A percentile compares a stretch with the other conserved stretches of the same genome.
These are phyloP conservation scores for Trichoderma oligosporum DNA, from an alignment of 2,329 filamentous ascomycete species.

Conservation along the genomic window DNA sequence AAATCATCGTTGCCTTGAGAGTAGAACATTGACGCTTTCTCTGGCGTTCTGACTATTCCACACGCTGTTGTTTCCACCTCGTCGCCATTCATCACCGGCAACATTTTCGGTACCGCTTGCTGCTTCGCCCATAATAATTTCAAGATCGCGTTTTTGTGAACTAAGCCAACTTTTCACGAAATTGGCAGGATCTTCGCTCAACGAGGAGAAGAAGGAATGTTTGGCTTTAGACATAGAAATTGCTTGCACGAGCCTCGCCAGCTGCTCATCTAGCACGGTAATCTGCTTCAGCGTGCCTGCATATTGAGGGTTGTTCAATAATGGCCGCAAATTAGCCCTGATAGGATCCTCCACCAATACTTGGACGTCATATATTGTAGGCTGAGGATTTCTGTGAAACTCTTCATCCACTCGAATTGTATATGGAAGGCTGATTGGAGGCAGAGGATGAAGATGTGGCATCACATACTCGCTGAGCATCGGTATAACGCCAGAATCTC, in stretches of 20 bases:
- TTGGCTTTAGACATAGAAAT: slow-evolving; percentile 83
- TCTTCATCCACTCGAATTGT: slow-evolving; percentile 89
- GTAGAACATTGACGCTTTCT: slow-evolving; percentile 60
- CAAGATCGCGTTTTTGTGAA: slow-evolving; percentile 85
- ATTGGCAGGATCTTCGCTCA: slow-evolving; percentile 75
- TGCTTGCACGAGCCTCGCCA: slow-evolving; percentile 78
- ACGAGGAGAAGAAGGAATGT: slow-evolving; percentile 76
- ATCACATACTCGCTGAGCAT: slow-evolving; percentile 76
- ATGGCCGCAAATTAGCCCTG: slow-evolving; percentile 59
- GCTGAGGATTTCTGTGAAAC: slow-evolving; percentile 69
- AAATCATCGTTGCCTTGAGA: slow-evolving; percentile 48
- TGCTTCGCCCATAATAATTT: slow-evolving; percentile 81
- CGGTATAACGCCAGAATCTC: slow-evolving; percentile 79
- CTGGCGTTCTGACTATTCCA: slow-evolving; percentile 57
- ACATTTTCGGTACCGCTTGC: slow-evolving; percentile 58
- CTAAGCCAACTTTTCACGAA: slow-evolving; percentile 87
- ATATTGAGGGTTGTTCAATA: slow-evolving; percentile 67
- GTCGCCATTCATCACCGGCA: slow-evolving; percentile 66
- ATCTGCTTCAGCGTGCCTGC: slow-evolving; percentile 73
- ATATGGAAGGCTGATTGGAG: slow-evolving; percentile 80
- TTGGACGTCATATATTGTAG: slow-evolving; percentile 86
- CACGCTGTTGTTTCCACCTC: slow-evolving; percentile 51
- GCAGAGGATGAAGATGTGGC: slow-evolving; percentile 71
- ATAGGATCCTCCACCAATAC: slow-evolving; percentile 82
- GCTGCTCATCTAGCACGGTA: slow-evolving; percentile 73